Evolutionary conservation across 768 basidiomycete genomes (phyloP).

Genomic region (Gloeopeniophorella convolvens): DNA sequence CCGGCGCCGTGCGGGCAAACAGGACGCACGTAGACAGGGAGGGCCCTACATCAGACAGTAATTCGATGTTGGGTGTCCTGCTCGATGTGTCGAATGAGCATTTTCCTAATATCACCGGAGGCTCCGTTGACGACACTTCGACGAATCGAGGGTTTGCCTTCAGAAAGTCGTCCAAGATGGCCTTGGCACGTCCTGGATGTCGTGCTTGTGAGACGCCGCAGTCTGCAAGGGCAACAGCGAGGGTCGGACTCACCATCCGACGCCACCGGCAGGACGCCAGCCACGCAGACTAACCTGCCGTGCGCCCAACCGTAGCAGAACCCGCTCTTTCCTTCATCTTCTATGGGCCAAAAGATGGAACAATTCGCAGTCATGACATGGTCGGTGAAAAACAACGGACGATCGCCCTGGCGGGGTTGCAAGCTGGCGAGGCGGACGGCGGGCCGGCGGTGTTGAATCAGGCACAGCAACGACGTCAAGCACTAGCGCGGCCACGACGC

Average conservation of each 20-base stretch:
- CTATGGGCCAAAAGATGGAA: constrained; percentile 18
- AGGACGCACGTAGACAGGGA: not conserved
- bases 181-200: constrained; percentile 7
- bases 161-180: constrained; percentile 10
- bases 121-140: constrained; percentile 12
- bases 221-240: not conserved
- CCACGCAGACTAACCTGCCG: constrained; percentile 10
- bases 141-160: constrained; percentile 12
- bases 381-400: not conserved
- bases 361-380: constrained; percentile 15
- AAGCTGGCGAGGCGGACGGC: not conserved
- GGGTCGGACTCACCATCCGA: constrained; percentile 6
- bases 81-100: constrained; percentile 2
- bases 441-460: constrained; percentile 16
- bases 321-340: constrained; percentile 11
- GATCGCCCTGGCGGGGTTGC: too few relatives aligned
- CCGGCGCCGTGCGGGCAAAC: not conserved
- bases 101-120: constrained; percentile 13
- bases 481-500: not conserved
- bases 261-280: constrained; percentile 11
- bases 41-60: not conserved
- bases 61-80: constrained; percentile 1
- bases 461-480: too few relatives aligned
- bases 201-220: too few relatives aligned
- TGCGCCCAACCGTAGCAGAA: constrained; percentile 20